phyloP scores from a whole-genome alignment of 169 alveolate genomes.

The Plasmodium sp. region DNA sequence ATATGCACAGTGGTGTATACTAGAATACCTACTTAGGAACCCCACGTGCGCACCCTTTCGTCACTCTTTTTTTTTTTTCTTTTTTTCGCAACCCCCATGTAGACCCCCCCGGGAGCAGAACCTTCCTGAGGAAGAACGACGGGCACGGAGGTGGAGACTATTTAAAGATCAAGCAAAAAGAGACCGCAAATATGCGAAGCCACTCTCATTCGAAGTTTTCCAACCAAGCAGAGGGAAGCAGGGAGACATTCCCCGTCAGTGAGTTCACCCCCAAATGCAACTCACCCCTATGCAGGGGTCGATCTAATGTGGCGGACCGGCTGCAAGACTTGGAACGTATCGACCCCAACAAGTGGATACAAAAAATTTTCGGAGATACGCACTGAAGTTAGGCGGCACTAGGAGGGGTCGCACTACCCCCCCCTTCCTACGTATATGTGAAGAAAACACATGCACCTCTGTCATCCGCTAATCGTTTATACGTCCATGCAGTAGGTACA shows the following conservation, averaged over 20 bases:
- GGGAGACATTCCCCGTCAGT: not conserved
- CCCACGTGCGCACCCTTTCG: not conserved
- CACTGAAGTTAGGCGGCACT: not conserved
- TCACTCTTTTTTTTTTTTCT: not conserved
- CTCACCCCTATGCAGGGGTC: not conserved
- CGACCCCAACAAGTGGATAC: constrained; percentile 62
- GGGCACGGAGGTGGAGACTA: constrained; percentile 66
- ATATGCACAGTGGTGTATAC: not conserved
- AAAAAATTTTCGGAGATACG: constrained; percentile 44
- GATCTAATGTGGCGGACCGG: not conserved
- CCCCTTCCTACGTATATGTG: not conserved
- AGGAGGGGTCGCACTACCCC: not conserved
- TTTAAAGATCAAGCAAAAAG: constrained; percentile 5
- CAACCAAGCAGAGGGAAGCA: not conserved
- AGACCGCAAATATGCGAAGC: not conserved
- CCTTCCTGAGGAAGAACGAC: constrained; percentile 23
- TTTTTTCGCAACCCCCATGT: not conserved
- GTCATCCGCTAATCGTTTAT: too few relatives aligned
- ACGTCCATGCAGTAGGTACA: too few relatives aligned
- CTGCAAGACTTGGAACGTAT: constrained; percentile 5
- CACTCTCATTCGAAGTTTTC: not conserved
- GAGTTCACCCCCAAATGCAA: not conserved
- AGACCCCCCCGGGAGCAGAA: not conserved
- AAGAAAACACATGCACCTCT: not conserved
- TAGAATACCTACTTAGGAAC: not conserved